Evolutionary conservation across 495 filamentous ascomycete genomes (phyloP).

Genomic region (Pseudoneurospora amorphoporcata): DNA sequence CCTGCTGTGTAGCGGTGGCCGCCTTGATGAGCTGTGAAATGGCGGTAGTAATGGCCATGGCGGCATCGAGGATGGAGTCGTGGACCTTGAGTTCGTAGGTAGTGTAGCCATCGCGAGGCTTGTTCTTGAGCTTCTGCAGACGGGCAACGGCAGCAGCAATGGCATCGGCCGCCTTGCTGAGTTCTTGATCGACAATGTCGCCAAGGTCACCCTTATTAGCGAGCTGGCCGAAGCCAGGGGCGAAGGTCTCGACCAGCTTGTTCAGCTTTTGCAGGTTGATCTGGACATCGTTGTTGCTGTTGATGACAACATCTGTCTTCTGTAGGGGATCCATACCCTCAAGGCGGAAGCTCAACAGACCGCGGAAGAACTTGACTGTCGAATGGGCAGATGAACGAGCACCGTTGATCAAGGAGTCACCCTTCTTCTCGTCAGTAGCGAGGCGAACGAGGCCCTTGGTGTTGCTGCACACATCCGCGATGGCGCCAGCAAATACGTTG

Average conservation of each 20-base stretch:
- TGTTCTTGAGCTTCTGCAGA: slow-evolving; percentile 81
- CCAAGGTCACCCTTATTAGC: slow-evolving; percentile 77
- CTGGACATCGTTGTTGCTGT: slow-evolving; percentile 90
- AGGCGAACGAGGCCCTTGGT: slow-evolving; percentile 92
- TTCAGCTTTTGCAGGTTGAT: slow-evolving; percentile 82
- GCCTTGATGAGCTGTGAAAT: slow-evolving; percentile 95
- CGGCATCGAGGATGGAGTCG: slow-evolving; percentile 87
- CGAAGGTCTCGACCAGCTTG: slow-evolving; percentile 83
- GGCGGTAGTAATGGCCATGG: slow-evolving; percentile 90
- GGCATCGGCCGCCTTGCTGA: slow-evolving; percentile 88
- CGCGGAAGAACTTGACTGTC: slow-evolving; percentile 91
- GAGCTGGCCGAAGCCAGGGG: slow-evolving; percentile 73
- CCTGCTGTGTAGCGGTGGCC: slow-evolving; percentile 85
- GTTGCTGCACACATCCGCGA: slow-evolving; percentile 90
- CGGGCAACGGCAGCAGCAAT: slow-evolving; percentile 86
- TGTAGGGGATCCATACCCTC: slow-evolving; percentile 78
- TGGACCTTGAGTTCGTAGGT: slow-evolving; percentile 94
- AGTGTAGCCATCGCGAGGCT: slow-evolving; percentile 87
- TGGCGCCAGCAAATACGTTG: slow-evolving; percentile 77
- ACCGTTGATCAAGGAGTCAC: slow-evolving; percentile 68
- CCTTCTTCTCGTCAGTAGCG: slow-evolving; percentile 89
- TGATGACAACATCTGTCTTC: slow-evolving; percentile 92
- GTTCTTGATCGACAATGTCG: slow-evolving; percentile 84
- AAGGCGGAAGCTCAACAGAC: slow-evolving; percentile 84
- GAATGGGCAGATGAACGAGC: slow-evolving; percentile 78